Evolutionary conservation across 352 stramenopile genomes (phyloP).

Genomic region (Globisporangium lucens): DNA sequence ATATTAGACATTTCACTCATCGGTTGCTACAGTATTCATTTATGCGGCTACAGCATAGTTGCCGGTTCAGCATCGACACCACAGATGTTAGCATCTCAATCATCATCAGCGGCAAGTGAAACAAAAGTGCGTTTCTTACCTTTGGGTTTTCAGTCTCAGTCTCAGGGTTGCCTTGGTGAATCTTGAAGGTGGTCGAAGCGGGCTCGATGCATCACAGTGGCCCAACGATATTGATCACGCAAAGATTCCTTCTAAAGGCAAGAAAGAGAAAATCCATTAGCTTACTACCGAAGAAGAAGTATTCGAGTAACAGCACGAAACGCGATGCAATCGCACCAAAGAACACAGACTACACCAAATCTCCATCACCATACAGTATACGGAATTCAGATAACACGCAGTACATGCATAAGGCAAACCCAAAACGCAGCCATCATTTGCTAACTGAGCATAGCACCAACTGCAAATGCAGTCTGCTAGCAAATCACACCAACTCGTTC

Average conservation of each 20-base stretch:
- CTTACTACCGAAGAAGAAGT: background rate
- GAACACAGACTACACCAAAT: background rate
- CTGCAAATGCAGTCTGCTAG: slow-evolving; percentile 1
- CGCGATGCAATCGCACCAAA: background rate
- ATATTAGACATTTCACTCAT: slow-evolving; percentile 4
- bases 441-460: background rate
- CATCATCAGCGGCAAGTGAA: background rate
- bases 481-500: background rate
- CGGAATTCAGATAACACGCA: slow-evolving; percentile 6
- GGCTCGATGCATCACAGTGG: background rate
- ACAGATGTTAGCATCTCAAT: background rate
- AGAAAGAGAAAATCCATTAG: slow-evolving; percentile 5
- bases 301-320: background rate
- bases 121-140: background rate
- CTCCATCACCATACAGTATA: slow-evolving; percentile 2
- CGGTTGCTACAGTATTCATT: slow-evolving; percentile 1
- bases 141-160: background rate
- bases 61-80: background rate
- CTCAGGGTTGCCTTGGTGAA: background rate
- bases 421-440: background rate
- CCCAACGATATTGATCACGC: background rate
- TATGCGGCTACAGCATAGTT: background rate
- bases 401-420: slow-evolving; percentile 8
- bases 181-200: background rate
- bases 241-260: background rate